A percentile compares a stretch with the other conserved stretches of the same genome.
phyloP scores from a whole-genome alignment of 2,329 filamentous ascomycete genomes.

The Trichoderma atroviride region DNA sequence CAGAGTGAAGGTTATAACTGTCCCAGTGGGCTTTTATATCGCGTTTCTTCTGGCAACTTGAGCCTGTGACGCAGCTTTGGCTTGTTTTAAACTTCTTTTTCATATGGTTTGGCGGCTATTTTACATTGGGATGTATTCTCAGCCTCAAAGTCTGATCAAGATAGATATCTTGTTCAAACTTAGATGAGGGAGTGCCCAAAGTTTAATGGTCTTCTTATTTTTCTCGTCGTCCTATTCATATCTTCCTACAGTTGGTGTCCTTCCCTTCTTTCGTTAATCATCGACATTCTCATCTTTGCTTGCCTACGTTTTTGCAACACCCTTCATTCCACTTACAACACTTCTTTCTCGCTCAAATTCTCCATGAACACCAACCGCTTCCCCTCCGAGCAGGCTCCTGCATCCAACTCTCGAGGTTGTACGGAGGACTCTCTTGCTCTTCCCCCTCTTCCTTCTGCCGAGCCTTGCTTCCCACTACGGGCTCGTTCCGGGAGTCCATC shows the following conservation, averaged over 20 bases:
- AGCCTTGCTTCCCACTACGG: background rate
- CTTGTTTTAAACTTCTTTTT: background rate
- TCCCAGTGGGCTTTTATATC: background rate
- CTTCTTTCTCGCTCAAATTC: background rate
- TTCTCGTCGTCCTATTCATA: background rate
- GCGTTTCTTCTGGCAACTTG: background rate
- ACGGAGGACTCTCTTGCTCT: background rate
- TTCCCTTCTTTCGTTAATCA: background rate
- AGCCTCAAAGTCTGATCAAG: background rate
- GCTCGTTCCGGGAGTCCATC: background rate
- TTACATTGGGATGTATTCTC: background rate
- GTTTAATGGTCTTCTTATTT: background rate
- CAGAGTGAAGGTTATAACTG: background rate
- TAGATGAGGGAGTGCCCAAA: background rate
- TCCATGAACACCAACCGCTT: background rate
- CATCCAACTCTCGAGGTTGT: constrained; percentile 29
- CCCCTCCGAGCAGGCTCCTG: constrained; percentile 21
- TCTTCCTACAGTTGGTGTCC: background rate
- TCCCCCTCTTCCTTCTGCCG: background rate
- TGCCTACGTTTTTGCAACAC: too few relatives aligned
- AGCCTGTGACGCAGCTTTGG: background rate
- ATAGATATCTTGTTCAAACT: background rate
- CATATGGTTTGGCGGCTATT: background rate
- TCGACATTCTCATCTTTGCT: background rate
- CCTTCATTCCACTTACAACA: background rate